Percentiles rank a stretch among this genome's conserved stretches.
Evolutionary conservation across 352 stramenopile species (phyloP).

Genomic region (Pythium myriotylum): DNA sequence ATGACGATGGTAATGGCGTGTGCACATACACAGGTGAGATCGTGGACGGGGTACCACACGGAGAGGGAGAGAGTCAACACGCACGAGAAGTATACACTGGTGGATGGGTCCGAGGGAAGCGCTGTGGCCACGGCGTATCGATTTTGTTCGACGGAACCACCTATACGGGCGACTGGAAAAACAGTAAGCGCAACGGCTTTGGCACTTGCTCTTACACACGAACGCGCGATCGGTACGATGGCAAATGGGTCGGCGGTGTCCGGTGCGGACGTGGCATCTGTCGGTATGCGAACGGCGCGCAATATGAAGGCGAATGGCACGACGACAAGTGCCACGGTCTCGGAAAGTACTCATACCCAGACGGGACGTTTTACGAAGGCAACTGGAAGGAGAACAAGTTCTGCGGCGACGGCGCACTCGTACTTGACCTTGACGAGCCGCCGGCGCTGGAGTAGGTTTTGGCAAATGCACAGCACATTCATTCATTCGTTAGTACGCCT

Average conservation of each 20-base stretch:
- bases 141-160: slow-evolving; percentile 77
- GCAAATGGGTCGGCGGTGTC: slow-evolving; percentile 84
- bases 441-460: slow-evolving; percentile 6
- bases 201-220: slow-evolving; percentile 60
- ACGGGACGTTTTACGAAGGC: slow-evolving; percentile 82
- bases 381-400: slow-evolving; percentile 81
- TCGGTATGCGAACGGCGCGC: slow-evolving; percentile 60
- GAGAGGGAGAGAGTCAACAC: slow-evolving; percentile 54
- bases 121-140: slow-evolving; percentile 49
- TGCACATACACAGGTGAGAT: slow-evolving; percentile 60
- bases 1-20: slow-evolving; percentile 48
- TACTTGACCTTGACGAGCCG: slow-evolving; percentile 46
- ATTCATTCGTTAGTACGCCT: slow-evolving; percentile 34
- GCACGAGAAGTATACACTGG: slow-evolving; percentile 54
- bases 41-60: slow-evolving; percentile 47
- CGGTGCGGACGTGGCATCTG: slow-evolving; percentile 65
- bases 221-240: slow-evolving; percentile 68
- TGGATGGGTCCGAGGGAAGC: slow-evolving; percentile 45
- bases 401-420: slow-evolving; percentile 66
- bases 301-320: slow-evolving; percentile 85
- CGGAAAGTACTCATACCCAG: slow-evolving; percentile 71
- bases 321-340: slow-evolving; percentile 80
- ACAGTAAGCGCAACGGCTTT: slow-evolving; percentile 84
- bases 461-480: not conserved
- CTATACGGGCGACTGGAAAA: slow-evolving; percentile 85